A percentile compares a stretch with the other conserved stretches of the same genome.
Conservation (phyloP, 2,329 filamentous ascomycete genomes). For the Leptographium galeiforme region DNA sequence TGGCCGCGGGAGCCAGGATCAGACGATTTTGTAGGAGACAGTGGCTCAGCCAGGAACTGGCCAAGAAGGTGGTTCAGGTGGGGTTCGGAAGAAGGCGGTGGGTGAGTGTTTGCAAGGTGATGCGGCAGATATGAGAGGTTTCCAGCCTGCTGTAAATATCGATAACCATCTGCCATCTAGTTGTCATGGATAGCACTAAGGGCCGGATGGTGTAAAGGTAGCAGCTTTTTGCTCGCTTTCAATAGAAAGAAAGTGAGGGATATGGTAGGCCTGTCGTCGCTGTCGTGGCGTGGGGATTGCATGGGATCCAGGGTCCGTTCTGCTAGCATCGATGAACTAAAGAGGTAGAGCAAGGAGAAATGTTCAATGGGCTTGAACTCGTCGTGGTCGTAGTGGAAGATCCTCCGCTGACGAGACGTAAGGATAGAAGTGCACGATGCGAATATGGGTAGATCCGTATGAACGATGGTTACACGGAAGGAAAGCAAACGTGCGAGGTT, state of each 20-base stretch:
- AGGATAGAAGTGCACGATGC: neutral
- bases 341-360: neutral
- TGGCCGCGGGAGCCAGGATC: conserved; percentile 18
- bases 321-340: conserved; percentile 9
- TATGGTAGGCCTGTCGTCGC: neutral
- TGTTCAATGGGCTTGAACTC: conserved; percentile 5
- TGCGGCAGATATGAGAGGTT: conserved; percentile 45
- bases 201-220: neutral
- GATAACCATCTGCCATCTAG: conserved; percentile 60
- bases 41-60: conserved; percentile 18
- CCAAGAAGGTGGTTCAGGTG: conserved; percentile 20
- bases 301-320: conserved; percentile 7
- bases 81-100: conserved; percentile 11
- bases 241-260: neutral
- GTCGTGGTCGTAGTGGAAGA: neutral
- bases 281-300: neutral
- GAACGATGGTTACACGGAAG: neutral
- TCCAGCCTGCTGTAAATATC: conserved; percentile 45
- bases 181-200: conserved; percentile 17
- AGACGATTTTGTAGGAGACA: conserved; percentile 16
- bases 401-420: too few relatives aligned
- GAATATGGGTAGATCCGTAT: neutral
- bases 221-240: conserved; percentile 2
- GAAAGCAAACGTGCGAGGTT: neutral
- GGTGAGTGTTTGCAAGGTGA: conserved; percentile 27